Base-by-base conservation (phyloP, 2,329 filamentous ascomycete genomes). In the Tricladium varicosporioides region DNA sequence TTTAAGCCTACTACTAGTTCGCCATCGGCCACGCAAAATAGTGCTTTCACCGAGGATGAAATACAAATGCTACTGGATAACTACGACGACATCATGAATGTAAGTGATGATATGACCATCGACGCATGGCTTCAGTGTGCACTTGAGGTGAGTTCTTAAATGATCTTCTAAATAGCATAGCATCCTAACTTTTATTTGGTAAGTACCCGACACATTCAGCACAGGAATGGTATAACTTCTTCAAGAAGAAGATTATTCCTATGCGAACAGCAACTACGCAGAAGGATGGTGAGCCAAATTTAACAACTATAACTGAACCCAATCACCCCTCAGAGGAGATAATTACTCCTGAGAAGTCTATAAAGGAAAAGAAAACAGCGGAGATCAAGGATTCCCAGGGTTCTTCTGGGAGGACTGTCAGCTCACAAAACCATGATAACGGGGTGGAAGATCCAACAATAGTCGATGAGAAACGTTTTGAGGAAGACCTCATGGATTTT, bases 141-240 rank as follows among this genome's bases (percentile, higher is more conserved):
- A 11, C 16, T 48, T 10, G 11, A 40, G 19, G 69, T 70, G 59
- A 58, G 63, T 43, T 22, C 19, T 42, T 15, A n/a, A 36, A 16
- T 54, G 9, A 22, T n/a, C 1, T 43, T 42, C 1, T 9, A n/a
- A 40, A 43, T 53, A 36, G 33, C 22, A 16, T 51, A 31, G 15
- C 36, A 53, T 16, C 16, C 50, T 56, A 43, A 61, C 11, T 33
- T 42, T 13, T 45, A 46, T 11, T 54, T 46, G 9, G 14, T 13
- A 50, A 71, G 69, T 31, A 70, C 54, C 56, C 58, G 15, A 56
- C 42, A 15, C 70, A 71, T 49, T 66, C 66, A 18, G 60, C 69
- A 15, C 66, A 70, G 59, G 65, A 71, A 59, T 71, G 70, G 70
- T 59, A 57, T 9, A 69, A 67, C 19, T 61, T 63, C 48, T 71